These are phyloP conservation scores for Garcia nutans DNA, from an alignment of 345 rosid genomes.

Conservation along the genomic window DNA sequence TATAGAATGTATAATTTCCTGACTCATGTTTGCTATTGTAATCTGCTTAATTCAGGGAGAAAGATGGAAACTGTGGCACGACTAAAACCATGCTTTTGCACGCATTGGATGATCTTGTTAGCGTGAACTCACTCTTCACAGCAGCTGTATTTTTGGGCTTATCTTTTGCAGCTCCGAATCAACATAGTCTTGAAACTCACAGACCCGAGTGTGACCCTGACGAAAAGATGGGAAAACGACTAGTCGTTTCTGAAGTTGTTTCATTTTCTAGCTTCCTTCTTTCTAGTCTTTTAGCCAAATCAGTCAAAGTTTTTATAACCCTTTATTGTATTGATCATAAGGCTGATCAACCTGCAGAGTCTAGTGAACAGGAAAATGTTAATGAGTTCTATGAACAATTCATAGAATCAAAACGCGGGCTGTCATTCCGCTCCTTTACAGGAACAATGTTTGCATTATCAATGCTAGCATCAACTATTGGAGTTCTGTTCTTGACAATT, in stretches of 20 bases:
- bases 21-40: no score
- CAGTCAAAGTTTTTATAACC: slow-evolving; percentile 29
- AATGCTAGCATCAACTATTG: slow-evolving; percentile 23
- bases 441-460: slow-evolving; percentile 13
- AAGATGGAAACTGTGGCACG: no score
- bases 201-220: slow-evolving; percentile 20
- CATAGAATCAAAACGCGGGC: not conserved
- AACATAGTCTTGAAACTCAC: slow-evolving; percentile 21
- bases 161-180: not conserved
- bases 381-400: no score
- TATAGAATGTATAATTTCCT: no score
- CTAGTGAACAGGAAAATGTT: not conserved
- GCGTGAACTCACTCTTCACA: slow-evolving; percentile 41
- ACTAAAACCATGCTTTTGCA: not conserved
- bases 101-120: slow-evolving; percentile 40
- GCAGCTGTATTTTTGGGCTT: slow-evolving; percentile 27
- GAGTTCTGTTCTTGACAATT: slow-evolving; percentile 26
- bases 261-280: slow-evolving; percentile 36
- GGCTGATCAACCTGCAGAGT: not conserved
- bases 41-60: no score
- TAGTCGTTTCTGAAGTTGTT: slow-evolving; percentile 25
- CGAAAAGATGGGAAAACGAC: not conserved
- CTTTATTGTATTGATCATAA: not conserved
- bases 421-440: not conserved
- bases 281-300: slow-evolving; percentile 41